A percentile compares a stretch with the other conserved stretches of the same genome.
These are phyloP conservation scores for Aspergillus funiculosus DNA, from an alignment of 495 filamentous ascomycete genomes.

Conservation along the genomic window DNA sequence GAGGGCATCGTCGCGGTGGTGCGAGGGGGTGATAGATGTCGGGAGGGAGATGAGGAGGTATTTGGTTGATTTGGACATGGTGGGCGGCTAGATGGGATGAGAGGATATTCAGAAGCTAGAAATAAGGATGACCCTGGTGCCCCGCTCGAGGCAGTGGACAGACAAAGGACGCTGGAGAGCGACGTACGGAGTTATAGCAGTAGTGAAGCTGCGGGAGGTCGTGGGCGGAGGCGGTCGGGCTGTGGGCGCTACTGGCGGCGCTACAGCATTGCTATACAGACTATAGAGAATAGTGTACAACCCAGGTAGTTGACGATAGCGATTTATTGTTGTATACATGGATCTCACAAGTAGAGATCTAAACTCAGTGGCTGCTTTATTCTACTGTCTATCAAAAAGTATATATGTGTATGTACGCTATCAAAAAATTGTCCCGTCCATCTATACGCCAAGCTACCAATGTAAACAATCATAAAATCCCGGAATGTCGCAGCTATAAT, in stretches of 20 bases:
- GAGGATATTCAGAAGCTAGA: neutral
- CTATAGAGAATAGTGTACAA: too few relatives aligned
- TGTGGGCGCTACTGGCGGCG: neutral
- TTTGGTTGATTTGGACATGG: conserved; percentile 55
- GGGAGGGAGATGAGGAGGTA: conserved; percentile 74
- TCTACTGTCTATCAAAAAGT: neutral
- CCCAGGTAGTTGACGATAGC: too few relatives aligned
- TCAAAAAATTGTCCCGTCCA: conserved; percentile 7
- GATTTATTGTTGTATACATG: neutral
- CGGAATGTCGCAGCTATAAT: neutral
- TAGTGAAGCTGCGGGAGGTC: conserved; percentile 16
- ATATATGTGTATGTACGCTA: conserved; percentile 11
- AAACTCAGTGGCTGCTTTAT: neutral
- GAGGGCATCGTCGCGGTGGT: conserved; percentile 76
- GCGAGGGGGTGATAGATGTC: conserved; percentile 63
- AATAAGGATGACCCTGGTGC: neutral
- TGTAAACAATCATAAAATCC: neutral
- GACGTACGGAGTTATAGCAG: too few relatives aligned
- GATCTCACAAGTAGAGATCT: neutral
- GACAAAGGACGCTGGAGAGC: too few relatives aligned
- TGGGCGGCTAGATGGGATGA: conserved; percentile 12
- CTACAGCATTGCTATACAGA: neutral
- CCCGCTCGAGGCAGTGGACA: too few relatives aligned
- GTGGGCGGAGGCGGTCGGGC: conserved; percentile 16
- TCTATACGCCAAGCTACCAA: conserved; percentile 6